Evolutionary conservation across 169 alveolate species (phyloP).

Genomic region (Plasmodium sp.): DNA sequence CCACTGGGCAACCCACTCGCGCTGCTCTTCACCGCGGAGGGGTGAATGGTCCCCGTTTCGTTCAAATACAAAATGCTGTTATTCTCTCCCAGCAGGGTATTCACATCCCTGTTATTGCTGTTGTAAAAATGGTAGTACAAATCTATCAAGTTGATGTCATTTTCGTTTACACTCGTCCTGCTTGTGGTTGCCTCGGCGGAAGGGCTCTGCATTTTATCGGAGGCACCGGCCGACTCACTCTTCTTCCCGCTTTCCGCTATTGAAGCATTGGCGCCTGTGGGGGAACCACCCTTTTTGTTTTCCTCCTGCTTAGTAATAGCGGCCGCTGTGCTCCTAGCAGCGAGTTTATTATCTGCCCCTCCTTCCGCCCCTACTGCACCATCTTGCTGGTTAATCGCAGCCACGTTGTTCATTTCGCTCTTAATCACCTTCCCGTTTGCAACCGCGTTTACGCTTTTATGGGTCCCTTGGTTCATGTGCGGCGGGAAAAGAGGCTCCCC

Average conservation of each 20-base stretch:
- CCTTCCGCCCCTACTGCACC: background rate
- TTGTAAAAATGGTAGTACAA: slow-evolving; percentile 66
- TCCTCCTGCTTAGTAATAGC: slow-evolving; percentile 46
- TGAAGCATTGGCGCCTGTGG: slow-evolving; percentile 1
- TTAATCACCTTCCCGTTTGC: background rate
- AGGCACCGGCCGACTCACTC: background rate
- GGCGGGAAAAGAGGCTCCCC: background rate
- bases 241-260: slow-evolving; percentile 28
- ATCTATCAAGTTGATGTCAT: slow-evolving; percentile 50
- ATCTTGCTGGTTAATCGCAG: background rate
- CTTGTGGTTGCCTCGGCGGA: background rate
- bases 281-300: slow-evolving; percentile 42
- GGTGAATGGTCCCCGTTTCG: slow-evolving; percentile 42
- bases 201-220: background rate
- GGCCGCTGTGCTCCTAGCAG: background rate
- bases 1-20: background rate
- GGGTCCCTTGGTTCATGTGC: background rate
- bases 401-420: background rate
- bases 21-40: background rate
- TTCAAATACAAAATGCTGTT: slow-evolving; percentile 51
- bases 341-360: background rate
- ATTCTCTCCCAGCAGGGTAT: slow-evolving; percentile 47
- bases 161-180: slow-evolving; percentile 1
- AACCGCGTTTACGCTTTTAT: background rate
- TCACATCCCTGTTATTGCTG: slow-evolving; percentile 32